Base-by-base conservation (phyloP, 1,139 yeast genomes). In the Schwanniomyces etchellsii region DNA sequence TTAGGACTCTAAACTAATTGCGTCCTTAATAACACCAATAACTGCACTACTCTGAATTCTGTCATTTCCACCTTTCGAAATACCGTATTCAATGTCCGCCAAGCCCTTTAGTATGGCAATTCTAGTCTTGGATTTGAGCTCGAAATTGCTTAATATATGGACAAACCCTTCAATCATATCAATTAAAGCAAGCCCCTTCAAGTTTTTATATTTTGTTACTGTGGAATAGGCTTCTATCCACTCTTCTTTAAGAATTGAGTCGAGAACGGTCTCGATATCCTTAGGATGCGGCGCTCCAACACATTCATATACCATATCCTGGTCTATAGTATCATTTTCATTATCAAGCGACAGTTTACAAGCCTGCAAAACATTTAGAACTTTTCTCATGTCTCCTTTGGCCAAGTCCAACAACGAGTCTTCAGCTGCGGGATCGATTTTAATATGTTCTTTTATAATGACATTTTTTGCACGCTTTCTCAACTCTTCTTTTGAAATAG, bases 311-410 rank as follows among this genome's bases (percentile, higher is more conserved):
- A 93, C 79, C 77, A 84, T 81, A 34, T 75, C 76, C 27, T 70
- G 73, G 20, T 81, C 74, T 24, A 89, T 80, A 26, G 56, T 60
- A 34, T 74, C 79, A 14, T 57, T 62, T 4, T 55, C 62, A 9
- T 44, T 49, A 13, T 53, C 55, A 20, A 74, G 77, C 0, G 94
- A 84, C 0, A 96, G 88, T 40, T 83, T 75, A 53, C 98, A 85
- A 0, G 97, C 95, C 57, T 93, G 99, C 32, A 93, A 58, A 5
- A 93, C 96, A 50, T 93, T 93, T 44, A 93, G 69, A 1, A 95
- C 95, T 37, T 86, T 76, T 61, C 98, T 77, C 98, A 93, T 93
- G 55, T 93, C 99, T 30, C 99, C 99, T 37, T 76, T 73, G 5
- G 94, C 72, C 34, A 91, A 68, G 31, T 62, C 65, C 37, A 91